Conservation (phyloP, 495 filamentous ascomycete genomes). For the Hypomontagnella submonticulosa region DNA sequence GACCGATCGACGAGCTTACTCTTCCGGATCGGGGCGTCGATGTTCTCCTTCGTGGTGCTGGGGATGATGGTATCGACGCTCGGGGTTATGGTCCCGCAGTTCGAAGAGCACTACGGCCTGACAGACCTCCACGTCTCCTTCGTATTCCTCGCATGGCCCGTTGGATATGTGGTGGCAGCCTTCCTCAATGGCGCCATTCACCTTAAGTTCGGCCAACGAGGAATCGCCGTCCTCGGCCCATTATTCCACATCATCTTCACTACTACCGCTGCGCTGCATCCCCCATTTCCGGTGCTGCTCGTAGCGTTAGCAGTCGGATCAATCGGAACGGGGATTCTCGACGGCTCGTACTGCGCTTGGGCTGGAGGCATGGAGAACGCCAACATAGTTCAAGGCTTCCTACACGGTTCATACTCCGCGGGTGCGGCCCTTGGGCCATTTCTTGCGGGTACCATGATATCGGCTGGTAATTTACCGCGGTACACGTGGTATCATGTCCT, state of each 20-base stretch:
- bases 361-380: slow-evolving; percentile 71
- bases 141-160: slow-evolving; percentile 75
- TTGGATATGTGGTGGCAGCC: slow-evolving; percentile 74
- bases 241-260: slow-evolving; percentile 70
- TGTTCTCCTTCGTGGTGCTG: slow-evolving; percentile 31
- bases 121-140: slow-evolving; percentile 75
- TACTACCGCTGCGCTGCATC: slow-evolving; percentile 67
- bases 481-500: slow-evolving; percentile 65
- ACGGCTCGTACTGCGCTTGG: slow-evolving; percentile 77
- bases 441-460: slow-evolving; percentile 70
- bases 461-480: slow-evolving; percentile 59
- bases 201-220: slow-evolving; percentile 67
- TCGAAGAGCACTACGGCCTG: slow-evolving; percentile 69
- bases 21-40: slow-evolving; percentile 30
- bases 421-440: slow-evolving; percentile 73
- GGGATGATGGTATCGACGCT: slow-evolving; percentile 34
- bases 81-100: slow-evolving; percentile 38
- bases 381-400: slow-evolving; percentile 68
- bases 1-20: neutral
- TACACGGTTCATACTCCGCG: slow-evolving; percentile 73
- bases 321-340: slow-evolving; percentile 68
- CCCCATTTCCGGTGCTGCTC: slow-evolving; percentile 73
- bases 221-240: slow-evolving; percentile 69
- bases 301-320: slow-evolving; percentile 68
- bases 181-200: slow-evolving; percentile 64